phyloP scores from a whole-genome alignment of 495 filamentous ascomycete species.

The Podospora anserina region DNA sequence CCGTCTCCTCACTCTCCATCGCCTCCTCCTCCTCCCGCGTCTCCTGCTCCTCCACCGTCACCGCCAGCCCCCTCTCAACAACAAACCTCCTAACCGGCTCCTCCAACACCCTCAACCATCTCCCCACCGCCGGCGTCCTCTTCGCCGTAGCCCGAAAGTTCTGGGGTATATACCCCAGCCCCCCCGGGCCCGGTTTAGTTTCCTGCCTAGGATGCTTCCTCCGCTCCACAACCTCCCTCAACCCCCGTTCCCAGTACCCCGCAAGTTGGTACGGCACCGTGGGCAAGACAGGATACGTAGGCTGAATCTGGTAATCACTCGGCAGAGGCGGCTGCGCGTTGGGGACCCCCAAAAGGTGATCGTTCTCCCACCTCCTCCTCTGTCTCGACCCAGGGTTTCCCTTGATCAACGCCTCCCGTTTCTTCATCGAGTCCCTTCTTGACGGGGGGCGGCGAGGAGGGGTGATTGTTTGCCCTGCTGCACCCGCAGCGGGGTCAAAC shows the following conservation, averaged over 20 bases:
- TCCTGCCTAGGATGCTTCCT: constrained; percentile 23
- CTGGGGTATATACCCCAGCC: constrained; percentile 52
- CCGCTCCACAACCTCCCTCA: constrained; percentile 49
- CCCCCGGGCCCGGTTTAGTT: constrained; percentile 22
- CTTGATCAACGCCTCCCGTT: constrained; percentile 74
- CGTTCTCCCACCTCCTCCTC: constrained; percentile 92
- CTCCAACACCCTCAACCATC: constrained; percentile 48
- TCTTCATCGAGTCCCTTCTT: constrained; percentile 45
- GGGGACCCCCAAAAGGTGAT: constrained; percentile 81
- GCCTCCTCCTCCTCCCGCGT: constrained; percentile 10
- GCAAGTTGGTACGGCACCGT: constrained; percentile 86
- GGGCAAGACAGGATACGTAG: constrained; percentile 69
- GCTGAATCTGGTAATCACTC: constrained; percentile 74
- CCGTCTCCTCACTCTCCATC: constrained; percentile 50
- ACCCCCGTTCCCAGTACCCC: constrained; percentile 74
- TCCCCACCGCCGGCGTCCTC: constrained; percentile 45
- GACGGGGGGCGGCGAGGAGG: constrained; percentile 37
- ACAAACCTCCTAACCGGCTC: constrained; percentile 47
- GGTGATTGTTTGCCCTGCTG: constrained; percentile 19
- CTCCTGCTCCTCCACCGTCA: constrained; percentile 10
- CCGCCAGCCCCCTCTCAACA: constrained; percentile 35
- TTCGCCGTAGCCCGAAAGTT: constrained; percentile 54
- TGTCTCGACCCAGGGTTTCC: constrained; percentile 90
- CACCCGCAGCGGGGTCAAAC: constrained; percentile 28
- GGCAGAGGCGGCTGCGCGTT: constrained; percentile 77